phyloP scores from a whole-genome alignment of 1,284 basidiomycete genomes.

The Cryptococcus hybrid region DNA sequence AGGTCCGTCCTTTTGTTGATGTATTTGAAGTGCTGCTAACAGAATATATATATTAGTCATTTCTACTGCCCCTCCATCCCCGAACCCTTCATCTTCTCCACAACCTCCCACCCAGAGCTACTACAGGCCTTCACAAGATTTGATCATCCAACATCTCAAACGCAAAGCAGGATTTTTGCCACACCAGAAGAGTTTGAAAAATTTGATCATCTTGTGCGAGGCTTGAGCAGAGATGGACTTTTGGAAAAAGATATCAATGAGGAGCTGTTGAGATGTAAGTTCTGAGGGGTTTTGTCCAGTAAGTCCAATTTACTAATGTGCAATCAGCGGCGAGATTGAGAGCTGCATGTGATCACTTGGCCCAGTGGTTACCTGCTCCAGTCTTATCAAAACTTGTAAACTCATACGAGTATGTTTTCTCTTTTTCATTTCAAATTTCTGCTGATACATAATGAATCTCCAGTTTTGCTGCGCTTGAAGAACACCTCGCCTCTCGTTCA shows the following conservation, averaged over 20 bases:
- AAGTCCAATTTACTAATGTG: not conserved
- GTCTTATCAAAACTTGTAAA: slow-evolving; percentile 9
- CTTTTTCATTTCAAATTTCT: too few relatives aligned
- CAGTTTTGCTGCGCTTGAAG: slow-evolving; percentile 27
- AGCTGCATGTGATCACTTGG: slow-evolving; percentile 31
- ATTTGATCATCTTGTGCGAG: slow-evolving; percentile 43
- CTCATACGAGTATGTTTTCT: slow-evolving; percentile 27
- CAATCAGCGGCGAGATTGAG: slow-evolving; percentile 26
- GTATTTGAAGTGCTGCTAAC: not conserved
- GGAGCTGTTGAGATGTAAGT: slow-evolving; percentile 29
- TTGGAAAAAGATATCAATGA: slow-evolving; percentile 12
- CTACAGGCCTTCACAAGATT: slow-evolving; percentile 31
- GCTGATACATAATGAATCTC: not conserved
- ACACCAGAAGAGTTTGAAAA: slow-evolving; percentile 24
- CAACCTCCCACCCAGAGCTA: slow-evolving; percentile 16
- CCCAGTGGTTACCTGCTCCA: slow-evolving; percentile 27
- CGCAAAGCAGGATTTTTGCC: slow-evolving; percentile 34
- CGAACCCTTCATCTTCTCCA: slow-evolving; percentile 13
- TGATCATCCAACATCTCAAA: slow-evolving; percentile 24
- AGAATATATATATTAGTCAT: slow-evolving; percentile 14
- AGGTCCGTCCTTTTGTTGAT: slow-evolving; percentile 19
- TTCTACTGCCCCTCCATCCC: slow-evolving; percentile 27
- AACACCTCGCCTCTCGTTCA: slow-evolving; percentile 29
- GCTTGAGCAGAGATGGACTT: slow-evolving; percentile 35
- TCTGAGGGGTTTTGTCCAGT: too few relatives aligned